A percentile compares a stretch with the other conserved stretches of the same genome.
These are phyloP conservation scores for Aureobasidium sp. DNA, from an alignment of 2,329 filamentous ascomycete genomes.

Conservation along the genomic window DNA sequence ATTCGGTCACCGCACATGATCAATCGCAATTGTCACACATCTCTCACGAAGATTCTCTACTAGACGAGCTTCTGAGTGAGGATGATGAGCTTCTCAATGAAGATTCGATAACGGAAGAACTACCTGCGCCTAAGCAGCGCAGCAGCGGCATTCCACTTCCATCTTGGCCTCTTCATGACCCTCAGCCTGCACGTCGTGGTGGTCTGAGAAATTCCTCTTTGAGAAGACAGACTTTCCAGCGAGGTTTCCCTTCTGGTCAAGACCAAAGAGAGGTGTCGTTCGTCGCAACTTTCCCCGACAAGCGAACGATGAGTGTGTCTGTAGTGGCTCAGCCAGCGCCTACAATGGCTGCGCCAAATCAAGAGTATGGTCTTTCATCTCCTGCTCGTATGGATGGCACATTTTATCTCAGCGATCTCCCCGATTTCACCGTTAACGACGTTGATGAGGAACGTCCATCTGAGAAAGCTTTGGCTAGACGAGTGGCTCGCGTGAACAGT, in stretches of 20 bases:
- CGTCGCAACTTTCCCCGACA: slow-evolving; percentile 25
- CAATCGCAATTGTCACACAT: slow-evolving; percentile 10
- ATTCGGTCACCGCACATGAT: slow-evolving; percentile 16
- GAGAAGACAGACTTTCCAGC: slow-evolving; percentile 21
- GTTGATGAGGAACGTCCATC: slow-evolving; percentile 56
- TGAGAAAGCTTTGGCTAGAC: slow-evolving; percentile 34
- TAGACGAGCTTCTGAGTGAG: slow-evolving; percentile 14
- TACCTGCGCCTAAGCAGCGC: slow-evolving; percentile 17
- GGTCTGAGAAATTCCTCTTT: slow-evolving; percentile 19
- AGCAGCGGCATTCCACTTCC: slow-evolving; percentile 5
- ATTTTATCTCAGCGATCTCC: slow-evolving; percentile 74
- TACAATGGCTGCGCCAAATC: neutral
- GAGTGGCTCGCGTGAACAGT: slow-evolving; percentile 44
- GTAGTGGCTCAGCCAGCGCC: slow-evolving; percentile 23
- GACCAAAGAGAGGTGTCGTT: slow-evolving; percentile 27
- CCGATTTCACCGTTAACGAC: slow-evolving; percentile 83
- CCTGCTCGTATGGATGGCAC: slow-evolving; percentile 34
- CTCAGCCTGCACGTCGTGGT: slow-evolving; percentile 13
- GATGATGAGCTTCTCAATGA: slow-evolving; percentile 15
- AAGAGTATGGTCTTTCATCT: slow-evolving; percentile 9
- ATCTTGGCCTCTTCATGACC: slow-evolving; percentile 6
- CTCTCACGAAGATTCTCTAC: neutral
- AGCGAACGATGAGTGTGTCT: slow-evolving; percentile 26
- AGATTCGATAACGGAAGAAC: slow-evolving; percentile 16
- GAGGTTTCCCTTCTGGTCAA: slow-evolving; percentile 17